Conservation (phyloP, 768 basidiomycete species). For the Lactarius deliciosus region DNA sequence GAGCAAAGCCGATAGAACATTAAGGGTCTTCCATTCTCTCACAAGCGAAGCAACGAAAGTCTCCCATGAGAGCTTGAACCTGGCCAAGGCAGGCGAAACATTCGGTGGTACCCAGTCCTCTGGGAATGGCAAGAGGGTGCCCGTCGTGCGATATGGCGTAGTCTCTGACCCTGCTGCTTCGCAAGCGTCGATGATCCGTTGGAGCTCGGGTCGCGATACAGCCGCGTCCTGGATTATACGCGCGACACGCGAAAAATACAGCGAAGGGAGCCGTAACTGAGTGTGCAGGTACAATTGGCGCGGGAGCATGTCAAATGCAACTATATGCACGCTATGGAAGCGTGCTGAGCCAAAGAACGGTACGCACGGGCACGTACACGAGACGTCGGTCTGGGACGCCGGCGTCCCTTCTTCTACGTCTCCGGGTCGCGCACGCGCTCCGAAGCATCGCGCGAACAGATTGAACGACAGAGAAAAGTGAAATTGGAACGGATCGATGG, state of each 20-base stretch:
- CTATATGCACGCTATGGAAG: constrained; percentile 26
- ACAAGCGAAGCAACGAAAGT: constrained; percentile 65
- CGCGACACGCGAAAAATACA: constrained; percentile 79
- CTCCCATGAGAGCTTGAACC: constrained; percentile 71
- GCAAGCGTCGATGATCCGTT: constrained; percentile 40
- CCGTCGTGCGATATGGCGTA: neutral
- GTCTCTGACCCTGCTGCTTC: constrained; percentile 9
- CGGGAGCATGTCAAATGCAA: constrained; percentile 42
- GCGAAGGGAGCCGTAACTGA: constrained; percentile 69
- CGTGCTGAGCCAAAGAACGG: constrained; percentile 21
- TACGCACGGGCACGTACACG: constrained; percentile 27
- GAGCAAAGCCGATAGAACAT: constrained; percentile 67
- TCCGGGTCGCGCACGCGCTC: constrained; percentile 2
- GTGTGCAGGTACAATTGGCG: constrained; percentile 45
- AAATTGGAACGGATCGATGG: constrained; percentile 39
- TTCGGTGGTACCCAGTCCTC: constrained; percentile 44
- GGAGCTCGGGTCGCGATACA: constrained; percentile 70
- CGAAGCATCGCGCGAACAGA: constrained; percentile 17
- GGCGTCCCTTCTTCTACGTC: constrained; percentile 3
- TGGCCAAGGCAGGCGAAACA: constrained; percentile 60
- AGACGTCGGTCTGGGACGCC: constrained; percentile 4
- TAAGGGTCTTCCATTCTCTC: constrained; percentile 75
- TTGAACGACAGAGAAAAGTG: constrained; percentile 27
- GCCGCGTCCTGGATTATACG: constrained; percentile 77
- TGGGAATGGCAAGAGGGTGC: constrained; percentile 34